A percentile compares a stretch with the other conserved stretches of the same genome.
phyloP scores from a whole-genome alignment of 164 flowering plant species.

The Magnolia kwangsiensis region DNA sequence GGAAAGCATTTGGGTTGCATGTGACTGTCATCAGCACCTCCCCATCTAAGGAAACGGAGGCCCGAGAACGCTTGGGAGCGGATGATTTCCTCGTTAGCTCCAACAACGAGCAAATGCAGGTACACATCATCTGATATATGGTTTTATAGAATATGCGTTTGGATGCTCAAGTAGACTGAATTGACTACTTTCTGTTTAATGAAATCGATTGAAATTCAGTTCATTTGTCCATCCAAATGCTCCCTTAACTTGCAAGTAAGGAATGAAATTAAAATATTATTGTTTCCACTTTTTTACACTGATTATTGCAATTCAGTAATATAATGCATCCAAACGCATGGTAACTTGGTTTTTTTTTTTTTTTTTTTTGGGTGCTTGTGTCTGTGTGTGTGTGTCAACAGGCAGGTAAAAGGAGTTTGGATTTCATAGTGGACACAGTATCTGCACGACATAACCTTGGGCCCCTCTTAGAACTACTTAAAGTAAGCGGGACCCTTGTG shows the following conservation, averaged over 20 bases:
- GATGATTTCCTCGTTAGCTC: constrained; percentile 67
- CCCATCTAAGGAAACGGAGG: constrained; percentile 60
- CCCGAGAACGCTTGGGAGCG: constrained; percentile 55
- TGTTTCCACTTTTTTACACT: too few relatives aligned
- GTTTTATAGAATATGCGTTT: background rate
- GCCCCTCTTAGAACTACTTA: constrained; percentile 37
- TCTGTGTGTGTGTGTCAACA: background rate
- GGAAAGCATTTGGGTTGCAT: constrained; percentile 71
- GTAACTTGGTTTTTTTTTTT: too few relatives aligned
- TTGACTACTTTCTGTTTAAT: too few relatives aligned
- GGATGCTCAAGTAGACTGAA: background rate
- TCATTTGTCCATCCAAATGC: too few relatives aligned
- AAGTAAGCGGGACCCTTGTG: constrained; percentile 38
- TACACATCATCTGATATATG: background rate
- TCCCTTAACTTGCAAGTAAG: too few relatives aligned
- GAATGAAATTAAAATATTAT: too few relatives aligned
- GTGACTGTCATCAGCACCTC: constrained; percentile 84
- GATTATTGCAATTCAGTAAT: too few relatives aligned
- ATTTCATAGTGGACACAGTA: constrained; percentile 47
- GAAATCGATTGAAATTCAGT: too few relatives aligned
- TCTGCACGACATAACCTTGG: constrained; percentile 36
- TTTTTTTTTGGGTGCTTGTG: background rate
- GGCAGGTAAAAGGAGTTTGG: constrained; percentile 42
- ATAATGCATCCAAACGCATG: too few relatives aligned
- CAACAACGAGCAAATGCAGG: constrained; percentile 53